Base-by-base conservation (phyloP, 352 stramenopile genomes). In the Globisporangium sylvaticum region DNA sequence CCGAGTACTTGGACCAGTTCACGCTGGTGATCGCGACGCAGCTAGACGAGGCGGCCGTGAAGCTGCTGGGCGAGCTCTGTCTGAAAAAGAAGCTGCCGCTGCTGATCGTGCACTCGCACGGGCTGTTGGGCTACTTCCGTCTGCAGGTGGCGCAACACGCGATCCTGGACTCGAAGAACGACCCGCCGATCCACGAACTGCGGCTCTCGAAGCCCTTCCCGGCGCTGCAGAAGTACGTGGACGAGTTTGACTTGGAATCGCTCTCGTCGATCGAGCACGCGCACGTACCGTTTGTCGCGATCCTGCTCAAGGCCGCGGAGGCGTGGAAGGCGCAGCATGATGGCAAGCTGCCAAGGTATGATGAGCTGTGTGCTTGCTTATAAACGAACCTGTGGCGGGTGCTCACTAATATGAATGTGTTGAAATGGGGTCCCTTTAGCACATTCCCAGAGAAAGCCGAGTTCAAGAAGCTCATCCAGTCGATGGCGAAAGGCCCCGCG, bases 281-380 rank as follows among this genome's bases (percentile, higher is more conserved):
- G 18, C 95, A 98, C 74, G 87, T 98, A 10, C 96, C 96, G 4
- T 99, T 96, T 69, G 89, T 98, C 2, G 81, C 98, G n/a, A 70
- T 99, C 24, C 71, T 99, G 52, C 62, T 94, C 27, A 78, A 97
- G 59, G 76, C 77, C 10, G 78, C 84, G 31, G 78, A 81, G 18
- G 63, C 74, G 34, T 96, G 89, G 87, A 83, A 84, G 34, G 64
- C 67, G 10, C 44, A 3, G 2, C 83, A 93, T 67, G 61, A 71
- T 37, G 77, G 73, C 27, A 58, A 73, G 3, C 48, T 87, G 20
- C 95, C 96, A 24, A 73, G 67, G 68, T 70, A 44, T n/a, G 31
- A n/a, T 1, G 6, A 2, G 20, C 0, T 59, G 4, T 31, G 4
- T 29, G 8, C 6, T 29, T 53, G 27, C n/a, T 24, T 31, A 4